Evolutionary conservation across 495 filamentous ascomycete species (phyloP).

Genomic region (Hypoxylon crocopeplum): DNA sequence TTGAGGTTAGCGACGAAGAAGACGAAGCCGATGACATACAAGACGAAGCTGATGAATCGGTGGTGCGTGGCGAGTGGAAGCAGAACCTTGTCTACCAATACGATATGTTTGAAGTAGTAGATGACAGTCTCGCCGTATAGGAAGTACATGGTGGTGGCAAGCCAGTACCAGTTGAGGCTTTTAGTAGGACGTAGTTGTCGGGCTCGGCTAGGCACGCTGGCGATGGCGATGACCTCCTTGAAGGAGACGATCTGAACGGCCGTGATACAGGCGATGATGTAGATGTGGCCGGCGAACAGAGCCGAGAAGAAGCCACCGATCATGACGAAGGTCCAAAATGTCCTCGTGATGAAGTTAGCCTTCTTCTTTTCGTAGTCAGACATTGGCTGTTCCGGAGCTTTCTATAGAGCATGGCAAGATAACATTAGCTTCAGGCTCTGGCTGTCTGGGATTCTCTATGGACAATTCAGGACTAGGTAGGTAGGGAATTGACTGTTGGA

Average conservation of each 20-base stretch:
- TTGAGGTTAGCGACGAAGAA: conserved; percentile 98
- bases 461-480: too few relatives aligned
- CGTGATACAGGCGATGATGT: conserved; percentile 90
- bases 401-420: conserved; percentile 41
- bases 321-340: conserved; percentile 99
- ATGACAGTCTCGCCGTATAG: conserved; percentile 98
- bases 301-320: conserved; percentile 89
- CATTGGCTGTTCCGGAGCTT: conserved; percentile 36
- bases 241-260: conserved; percentile 95
- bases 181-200: conserved; percentile 94
- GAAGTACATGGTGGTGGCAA: conserved; percentile 99
- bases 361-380: conserved; percentile 98
- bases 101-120: conserved; percentile 99
- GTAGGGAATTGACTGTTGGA: too few relatives aligned
- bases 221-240: conserved; percentile 99
- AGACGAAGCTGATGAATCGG: conserved; percentile 96
- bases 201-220: conserved; percentile 89
- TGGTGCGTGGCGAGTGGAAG: conserved; percentile 96
- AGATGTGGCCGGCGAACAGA: conserved; percentile 95
- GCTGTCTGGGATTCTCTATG: neutral
- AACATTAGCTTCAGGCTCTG: conserved; percentile 9
- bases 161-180: conserved; percentile 97
- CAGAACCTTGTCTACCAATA: conserved; percentile 91
- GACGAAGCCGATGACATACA: conserved; percentile 98
- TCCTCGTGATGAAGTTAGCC: conserved; percentile 94